Base-by-base conservation (phyloP, 73 alveolate genomes). In the Strombidium stylifer region DNA sequence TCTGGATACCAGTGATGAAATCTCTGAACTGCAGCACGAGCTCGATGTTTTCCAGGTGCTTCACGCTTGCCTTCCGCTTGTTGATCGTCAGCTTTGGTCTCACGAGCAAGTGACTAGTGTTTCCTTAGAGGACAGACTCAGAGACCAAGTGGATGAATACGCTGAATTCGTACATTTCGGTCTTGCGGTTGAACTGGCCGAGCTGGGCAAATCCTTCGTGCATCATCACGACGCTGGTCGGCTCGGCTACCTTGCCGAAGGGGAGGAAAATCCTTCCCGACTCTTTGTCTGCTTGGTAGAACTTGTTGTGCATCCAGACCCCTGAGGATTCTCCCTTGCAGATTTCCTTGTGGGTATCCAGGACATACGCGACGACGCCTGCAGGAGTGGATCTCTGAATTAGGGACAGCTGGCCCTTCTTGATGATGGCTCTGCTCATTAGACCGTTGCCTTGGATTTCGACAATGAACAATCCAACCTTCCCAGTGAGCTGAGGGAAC, bases 381-480 rank as follows among this genome's bases (percentile, higher is more conserved):
- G 93, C 84, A 31, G 71, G 30, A 1, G 96, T 85, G n/a, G 74
- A 68, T 73, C 66, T 87, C 52, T 72, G 82, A 30, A 76, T 54
- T 28, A 73, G 71, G 40, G 81, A 65, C 30, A 84, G 64, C 19
- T 64, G 39, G 36, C 98, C 98, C 65, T 85, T 92, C 79, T 89
- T 82, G 18, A 92, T 85, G 2, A 90, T 26, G 14, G 98, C 96
- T 78, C 98, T 87, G 7, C 92, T 61, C 16, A 83, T 59, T 41
- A 62, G 40, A 0, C 93, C 92, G 53, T 87, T 91, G 55, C 94
- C 98, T n/a, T 66, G 66, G 72, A 87, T 72, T 46, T 92, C 98
- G 11, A 92, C 83, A 16, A 92, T 73, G 71, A 81, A 92, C 73
- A 92, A 34, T 1, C 98, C 98, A 8, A 76, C 70, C 37, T 73